phyloP scores from a whole-genome alignment of 306 rosid species.

The Spatholobus suberectus region DNA sequence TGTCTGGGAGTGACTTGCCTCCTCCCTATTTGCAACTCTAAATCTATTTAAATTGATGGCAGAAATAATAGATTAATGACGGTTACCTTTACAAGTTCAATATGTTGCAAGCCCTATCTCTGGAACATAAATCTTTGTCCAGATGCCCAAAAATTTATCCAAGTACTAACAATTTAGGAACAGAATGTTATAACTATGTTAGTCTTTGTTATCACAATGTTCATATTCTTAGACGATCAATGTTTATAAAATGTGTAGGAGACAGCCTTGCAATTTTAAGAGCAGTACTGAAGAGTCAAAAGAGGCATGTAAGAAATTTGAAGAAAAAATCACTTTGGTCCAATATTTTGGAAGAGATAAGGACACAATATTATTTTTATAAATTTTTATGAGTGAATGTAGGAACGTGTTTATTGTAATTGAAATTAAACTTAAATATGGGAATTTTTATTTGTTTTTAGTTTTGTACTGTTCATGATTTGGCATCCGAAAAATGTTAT shows the following conservation, averaged over 20 bases:
- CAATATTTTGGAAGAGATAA: slow-evolving; percentile 92
- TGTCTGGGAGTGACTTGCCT: too few species aligned
- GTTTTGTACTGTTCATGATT: slow-evolving; percentile 7
- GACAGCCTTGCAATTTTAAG: slow-evolving; percentile 89
- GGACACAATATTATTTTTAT: slow-evolving; percentile 41
- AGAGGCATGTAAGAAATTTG: slow-evolving; percentile 85
- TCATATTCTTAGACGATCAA: slow-evolving; percentile 31
- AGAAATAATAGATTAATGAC: too few species aligned
- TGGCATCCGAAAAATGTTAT: slow-evolving; percentile 18
- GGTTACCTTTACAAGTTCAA: slow-evolving; percentile 5
- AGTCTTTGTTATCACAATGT: slow-evolving; percentile 11
- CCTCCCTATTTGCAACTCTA: neutral
- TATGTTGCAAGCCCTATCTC: slow-evolving; percentile 1
- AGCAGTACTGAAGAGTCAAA: slow-evolving; percentile 90
- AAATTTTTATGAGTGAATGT: slow-evolving; percentile 31
- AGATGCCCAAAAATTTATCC: neutral
- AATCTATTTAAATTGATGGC: too few species aligned
- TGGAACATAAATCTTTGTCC: neutral
- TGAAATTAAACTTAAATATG: slow-evolving; percentile 4
- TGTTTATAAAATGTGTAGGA: too few species aligned
- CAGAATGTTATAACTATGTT: neutral
- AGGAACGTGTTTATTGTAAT: neutral
- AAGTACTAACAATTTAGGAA: slow-evolving; percentile 23
- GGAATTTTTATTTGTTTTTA: slow-evolving; percentile 10
- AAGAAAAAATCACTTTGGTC: slow-evolving; percentile 97